Evolutionary conservation across 257 asterid species (phyloP), one percentile per base, ranked within the genome.

Genomic region (Linaria vulgaris): DNA sequence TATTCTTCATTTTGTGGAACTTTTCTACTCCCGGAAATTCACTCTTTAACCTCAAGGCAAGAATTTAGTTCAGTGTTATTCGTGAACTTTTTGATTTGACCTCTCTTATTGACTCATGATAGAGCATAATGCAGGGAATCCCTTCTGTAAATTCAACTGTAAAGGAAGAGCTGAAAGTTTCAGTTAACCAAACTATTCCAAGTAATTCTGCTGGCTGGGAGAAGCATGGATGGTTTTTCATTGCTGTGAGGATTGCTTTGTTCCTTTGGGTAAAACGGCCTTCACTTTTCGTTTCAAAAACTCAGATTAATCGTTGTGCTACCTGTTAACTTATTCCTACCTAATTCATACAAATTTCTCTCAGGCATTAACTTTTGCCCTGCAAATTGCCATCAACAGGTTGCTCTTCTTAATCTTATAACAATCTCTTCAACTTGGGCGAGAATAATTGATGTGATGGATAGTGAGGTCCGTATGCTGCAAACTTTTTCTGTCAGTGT

Each of bases 391-490:
- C 61, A 62, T 72, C 63, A 57, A 37, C 86, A 94, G 99, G 85
- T 94, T 81, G 95, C 96, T 38, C 80, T 94, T 72, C 97, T 94
- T 74, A 94, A 94, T 81, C 96, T 94, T 66, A 85, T 94, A 64
- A 94, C 99, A 55, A 90, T 94, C 74, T 94, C 99, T 64, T 89
- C 97, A 63, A 94, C 97, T 49, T 94, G 99, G 99, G 99, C 99
- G 4, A 94, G 99, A 77, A 78, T 94, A 61, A 94, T 85, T 60
- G 99, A 94, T 58, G 99, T 90, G 76, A 90, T 90, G 97, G 95
- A 90, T 69, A 83, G 71, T 67, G 97, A 94, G 97, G 99, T 94
- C 61, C 60, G 87, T 75, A 44, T 77, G 71, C 69, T 70, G 58
- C 53, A 11, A 34, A 1, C 20, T 59, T 15, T 48, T 41, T 63